phyloP scores from a whole-genome alignment of 495 filamentous ascomycete species.

The Aspergillus affinis region DNA sequence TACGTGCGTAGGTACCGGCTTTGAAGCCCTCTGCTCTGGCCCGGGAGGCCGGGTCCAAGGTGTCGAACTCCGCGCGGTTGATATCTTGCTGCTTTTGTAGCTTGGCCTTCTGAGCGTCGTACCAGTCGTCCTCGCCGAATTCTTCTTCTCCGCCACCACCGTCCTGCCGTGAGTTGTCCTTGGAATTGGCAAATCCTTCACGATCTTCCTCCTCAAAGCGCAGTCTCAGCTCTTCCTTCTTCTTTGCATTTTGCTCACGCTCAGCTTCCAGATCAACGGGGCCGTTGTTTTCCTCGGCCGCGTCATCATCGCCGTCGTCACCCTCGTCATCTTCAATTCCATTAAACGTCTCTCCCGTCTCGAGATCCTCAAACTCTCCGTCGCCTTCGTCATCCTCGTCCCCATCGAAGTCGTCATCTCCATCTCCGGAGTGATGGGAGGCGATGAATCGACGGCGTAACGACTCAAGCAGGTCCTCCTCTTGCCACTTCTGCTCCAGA shows the following conservation, averaged over 20 bases:
- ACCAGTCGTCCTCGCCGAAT: constrained; percentile 98
- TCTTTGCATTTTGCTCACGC: constrained; percentile 82
- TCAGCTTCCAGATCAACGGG: constrained; percentile 69
- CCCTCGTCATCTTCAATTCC: constrained; percentile 46
- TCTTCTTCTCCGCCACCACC: constrained; percentile 60
- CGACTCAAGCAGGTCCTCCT: constrained; percentile 71
- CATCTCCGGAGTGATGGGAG: constrained; percentile 52
- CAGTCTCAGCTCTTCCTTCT: constrained; percentile 90
- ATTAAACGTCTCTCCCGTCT: constrained; percentile 64
- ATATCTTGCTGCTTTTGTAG: constrained; percentile 93
- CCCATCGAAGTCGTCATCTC: constrained; percentile 46
- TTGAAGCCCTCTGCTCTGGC: constrained; percentile 82
- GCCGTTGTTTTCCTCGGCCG: constrained; percentile 30
- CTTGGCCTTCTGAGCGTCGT: constrained; percentile 91
- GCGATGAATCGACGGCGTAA: constrained; percentile 73
- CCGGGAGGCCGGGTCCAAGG: constrained; percentile 76
- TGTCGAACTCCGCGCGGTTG: constrained; percentile 88
- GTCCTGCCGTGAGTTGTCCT: constrained; percentile 64
- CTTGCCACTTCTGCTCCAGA: constrained; percentile 81
- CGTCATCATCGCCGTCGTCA: constrained; percentile 36
- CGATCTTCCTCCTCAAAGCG: constrained; percentile 96
- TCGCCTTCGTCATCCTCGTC: constrained; percentile 71
- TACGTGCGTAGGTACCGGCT: constrained; percentile 91
- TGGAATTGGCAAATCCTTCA: constrained; percentile 87
- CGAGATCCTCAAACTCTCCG: constrained; percentile 86